Conservation (phyloP, 768 basidiomycete species). For the Amanita subjunquillea region DNA sequence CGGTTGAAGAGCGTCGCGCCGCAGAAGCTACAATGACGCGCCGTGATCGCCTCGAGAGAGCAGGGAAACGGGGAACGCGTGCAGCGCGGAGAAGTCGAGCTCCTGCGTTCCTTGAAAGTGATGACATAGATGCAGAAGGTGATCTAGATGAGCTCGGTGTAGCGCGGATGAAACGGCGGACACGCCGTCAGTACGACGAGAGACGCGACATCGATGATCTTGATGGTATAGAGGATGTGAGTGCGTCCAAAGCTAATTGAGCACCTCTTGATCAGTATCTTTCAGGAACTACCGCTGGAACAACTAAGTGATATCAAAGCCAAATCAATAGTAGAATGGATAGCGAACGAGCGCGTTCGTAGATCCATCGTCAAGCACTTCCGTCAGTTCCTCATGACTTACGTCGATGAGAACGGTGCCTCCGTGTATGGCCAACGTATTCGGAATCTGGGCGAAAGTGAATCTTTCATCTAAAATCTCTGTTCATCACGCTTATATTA, state of each 20-base stretch:
- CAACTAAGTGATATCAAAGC: constrained; percentile 97
- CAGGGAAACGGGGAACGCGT: constrained; percentile 58
- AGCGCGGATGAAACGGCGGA: constrained; percentile 67
- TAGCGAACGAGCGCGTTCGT: constrained; percentile 84
- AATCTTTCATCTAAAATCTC: constrained; percentile 15
- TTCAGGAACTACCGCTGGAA: constrained; percentile 86
- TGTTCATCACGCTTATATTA: neutral
- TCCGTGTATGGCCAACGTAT: constrained; percentile 96
- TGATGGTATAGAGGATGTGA: constrained; percentile 78
- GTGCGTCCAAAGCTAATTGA: constrained; percentile 16
- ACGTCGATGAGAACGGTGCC: constrained; percentile 82
- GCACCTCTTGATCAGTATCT: neutral
- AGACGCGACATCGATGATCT: constrained; percentile 83
- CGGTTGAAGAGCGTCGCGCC: constrained; percentile 60
- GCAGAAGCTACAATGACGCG: constrained; percentile 85
- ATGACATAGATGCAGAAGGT: constrained; percentile 70
- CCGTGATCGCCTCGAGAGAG: constrained; percentile 68
- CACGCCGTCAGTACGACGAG: constrained; percentile 91
- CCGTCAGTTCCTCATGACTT: constrained; percentile 91
- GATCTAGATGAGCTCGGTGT: constrained; percentile 59
- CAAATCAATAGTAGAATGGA: constrained; percentile 96
- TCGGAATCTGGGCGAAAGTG: constrained; percentile 89
- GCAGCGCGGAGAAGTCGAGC: constrained; percentile 73
- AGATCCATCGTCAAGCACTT: constrained; percentile 89
- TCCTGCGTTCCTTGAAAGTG: constrained; percentile 80